phyloP scores from a whole-genome alignment of 306 rosid species.

The Argentina anserina region DNA sequence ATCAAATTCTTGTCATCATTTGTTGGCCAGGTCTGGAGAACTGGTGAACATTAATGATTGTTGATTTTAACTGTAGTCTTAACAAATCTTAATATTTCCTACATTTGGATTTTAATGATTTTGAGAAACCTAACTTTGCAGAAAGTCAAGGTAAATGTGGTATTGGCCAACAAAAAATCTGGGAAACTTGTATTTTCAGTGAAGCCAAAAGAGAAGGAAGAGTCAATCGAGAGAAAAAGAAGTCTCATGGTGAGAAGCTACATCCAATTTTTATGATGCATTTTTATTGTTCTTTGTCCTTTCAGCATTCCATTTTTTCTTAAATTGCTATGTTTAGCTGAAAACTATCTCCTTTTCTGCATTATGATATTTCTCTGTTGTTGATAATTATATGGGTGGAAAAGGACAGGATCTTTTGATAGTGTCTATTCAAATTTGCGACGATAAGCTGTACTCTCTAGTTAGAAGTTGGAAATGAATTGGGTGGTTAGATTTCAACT shows the following conservation, averaged over 20 bases:
- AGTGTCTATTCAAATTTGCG: neutral
- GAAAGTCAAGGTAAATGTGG: constrained; percentile 66
- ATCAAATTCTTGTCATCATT: constrained; percentile 72
- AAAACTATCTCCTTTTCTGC: neutral
- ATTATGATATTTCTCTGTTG: neutral
- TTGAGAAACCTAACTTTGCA: constrained; percentile 39
- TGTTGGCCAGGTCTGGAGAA: constrained; percentile 75
- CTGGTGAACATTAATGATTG: constrained; percentile 10
- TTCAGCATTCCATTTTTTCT: neutral
- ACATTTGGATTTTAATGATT: constrained; percentile 18
- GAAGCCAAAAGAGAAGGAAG: constrained; percentile 76
- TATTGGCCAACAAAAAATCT: constrained; percentile 57
- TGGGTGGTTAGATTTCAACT: neutral
- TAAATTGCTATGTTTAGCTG: neutral
- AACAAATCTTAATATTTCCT: too few species aligned
- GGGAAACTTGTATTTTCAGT: constrained; percentile 78
- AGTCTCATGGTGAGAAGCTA: constrained; percentile 68
- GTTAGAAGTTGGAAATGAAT: neutral
- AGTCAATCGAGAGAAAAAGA: constrained; percentile 62
- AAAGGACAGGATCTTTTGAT: neutral
- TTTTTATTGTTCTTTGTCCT: constrained; percentile 9
- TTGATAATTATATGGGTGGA: neutral
- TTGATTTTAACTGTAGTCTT: too few species aligned
- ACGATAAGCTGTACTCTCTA: constrained; percentile 4
- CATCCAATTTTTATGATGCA: neutral